Evolutionary conservation across 1,284 basidiomycete species (phyloP).

Genomic region (Taiwanofungus camphoratus): DNA sequence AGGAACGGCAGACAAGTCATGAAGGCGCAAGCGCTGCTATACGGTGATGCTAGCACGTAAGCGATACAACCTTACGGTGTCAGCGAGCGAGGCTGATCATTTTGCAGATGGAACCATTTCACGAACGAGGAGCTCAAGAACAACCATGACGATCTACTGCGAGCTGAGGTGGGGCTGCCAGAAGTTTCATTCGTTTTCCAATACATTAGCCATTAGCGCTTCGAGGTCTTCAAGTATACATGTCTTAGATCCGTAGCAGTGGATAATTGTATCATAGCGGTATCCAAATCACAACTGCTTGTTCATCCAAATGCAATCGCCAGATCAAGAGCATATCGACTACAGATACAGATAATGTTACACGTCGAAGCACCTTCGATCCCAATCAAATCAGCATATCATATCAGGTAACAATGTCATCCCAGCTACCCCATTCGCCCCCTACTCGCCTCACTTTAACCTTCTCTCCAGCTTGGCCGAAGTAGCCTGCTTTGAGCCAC

Average conservation of each 20-base stretch:
- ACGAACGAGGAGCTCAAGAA: conserved; percentile 83
- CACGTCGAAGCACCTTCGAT: conserved; percentile 15
- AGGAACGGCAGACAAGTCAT: conserved; percentile 79
- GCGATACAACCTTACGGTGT: conserved; percentile 31
- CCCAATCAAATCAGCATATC: neutral
- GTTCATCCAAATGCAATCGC: too few species aligned
- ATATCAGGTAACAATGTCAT: conserved; percentile 46
- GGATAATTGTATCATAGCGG: too few species aligned
- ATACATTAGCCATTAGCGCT: conserved; percentile 70
- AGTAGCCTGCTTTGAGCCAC: conserved; percentile 75
- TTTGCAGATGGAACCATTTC: conserved; percentile 92
- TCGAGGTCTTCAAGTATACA: too few species aligned
- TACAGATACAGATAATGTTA: conserved; percentile 24
- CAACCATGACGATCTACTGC: conserved; percentile 93
- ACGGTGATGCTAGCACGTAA: conserved; percentile 96
- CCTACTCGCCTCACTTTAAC: conserved; percentile 59
- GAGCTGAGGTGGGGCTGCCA: conserved; percentile 81
- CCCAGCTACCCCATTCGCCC: conserved; percentile 70
- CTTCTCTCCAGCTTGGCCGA: conserved; percentile 68
- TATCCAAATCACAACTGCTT: too few species aligned
- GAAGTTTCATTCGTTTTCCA: conserved; percentile 93
- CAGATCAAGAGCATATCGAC: conserved; percentile 16
- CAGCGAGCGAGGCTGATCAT: conserved; percentile 6
- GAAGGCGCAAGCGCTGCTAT: conserved; percentile 84
- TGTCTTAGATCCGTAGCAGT: too few species aligned